These are phyloP conservation scores for Cytospora leucostoma DNA, from an alignment of 2,329 filamentous ascomycete genomes.

Conservation along the genomic window DNA sequence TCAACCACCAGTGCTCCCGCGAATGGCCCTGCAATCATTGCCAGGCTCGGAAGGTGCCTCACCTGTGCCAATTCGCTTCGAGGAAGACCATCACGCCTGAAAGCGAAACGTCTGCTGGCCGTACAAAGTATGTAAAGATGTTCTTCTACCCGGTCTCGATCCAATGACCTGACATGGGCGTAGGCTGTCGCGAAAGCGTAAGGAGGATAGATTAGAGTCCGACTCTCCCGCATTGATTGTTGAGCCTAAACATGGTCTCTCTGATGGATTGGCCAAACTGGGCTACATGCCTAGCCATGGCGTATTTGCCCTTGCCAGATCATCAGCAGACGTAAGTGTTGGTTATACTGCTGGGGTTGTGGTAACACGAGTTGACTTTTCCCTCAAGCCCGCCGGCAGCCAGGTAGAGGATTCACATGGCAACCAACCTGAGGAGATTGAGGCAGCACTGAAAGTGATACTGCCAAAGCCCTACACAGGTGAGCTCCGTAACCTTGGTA, in stretches of 20 bases:
- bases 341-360: conserved; percentile 13
- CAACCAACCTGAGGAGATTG: conserved; percentile 36
- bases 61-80: conserved; percentile 47
- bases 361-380: conserved; percentile 8
- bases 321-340: conserved; percentile 20
- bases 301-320: conserved; percentile 18
- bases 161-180: background rate
- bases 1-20: conserved; percentile 44
- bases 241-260: conserved; percentile 21
- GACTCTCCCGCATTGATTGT: conserved; percentile 24
- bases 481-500: conserved; percentile 23
- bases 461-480: conserved; percentile 43
- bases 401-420: conserved; percentile 23
- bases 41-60: conserved; percentile 47
- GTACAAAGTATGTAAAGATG: conserved; percentile 12
- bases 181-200: conserved; percentile 33
- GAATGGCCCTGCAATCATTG: conserved; percentile 55
- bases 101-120: conserved; percentile 20
- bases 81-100: conserved; percentile 35
- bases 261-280: conserved; percentile 25
- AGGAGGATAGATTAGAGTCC: conserved; percentile 27
- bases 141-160: background rate
- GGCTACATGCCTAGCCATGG: conserved; percentile 28
- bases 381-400: conserved; percentile 13
- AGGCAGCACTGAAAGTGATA: conserved; percentile 36